Evolutionary conservation across 2,329 filamentous ascomycete genomes (phyloP), one percentile per base, ranked within the genome.

Genomic region (Fusarium phyllophilum): DNA sequence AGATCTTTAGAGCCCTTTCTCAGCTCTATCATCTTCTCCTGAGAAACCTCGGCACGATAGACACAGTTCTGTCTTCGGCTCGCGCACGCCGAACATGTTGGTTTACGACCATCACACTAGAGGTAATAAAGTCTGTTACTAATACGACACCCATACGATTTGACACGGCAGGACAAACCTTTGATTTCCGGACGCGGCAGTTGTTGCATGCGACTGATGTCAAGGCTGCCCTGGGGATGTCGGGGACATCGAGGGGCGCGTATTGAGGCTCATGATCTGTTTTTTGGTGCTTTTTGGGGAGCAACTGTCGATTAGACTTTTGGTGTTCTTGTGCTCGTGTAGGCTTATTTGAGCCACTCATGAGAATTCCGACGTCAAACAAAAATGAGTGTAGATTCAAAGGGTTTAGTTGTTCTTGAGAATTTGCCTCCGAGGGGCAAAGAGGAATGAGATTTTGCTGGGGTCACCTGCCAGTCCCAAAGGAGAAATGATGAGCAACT

Each of bases 191-290:
- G 10, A 17, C 1, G 12, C 68, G 61, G 24, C 68, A 70, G 34
- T 70, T 66, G 6, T 70, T 70, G 49, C 68, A 70, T 20, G 68
- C 68, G 39, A 71, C 68, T 26, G 68, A 46, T 38, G 68, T 71
- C 24, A 70, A 31, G 39, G 42, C 14, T 34, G 67, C 8, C 48
- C 33, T 60, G 6, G 68, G 61, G 29, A 66, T 26, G n/a, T 49
- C 48, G 7, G 54, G 52, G 13, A 48, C n/a, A 8, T 71, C 44
- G 39, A 70, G 55, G 7, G 61, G 61, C 20, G 13, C 45, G 14
- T 70, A 70, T 11, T 38, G 66, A 17, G 46, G 14, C 29, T 39
- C 67, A 54, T 70, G 31, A 0, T 57, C 20, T 3, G 4, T 3
- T 4, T 46, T 48, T 17, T 34, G 22, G 6, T 36, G 38, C n/a